A percentile compares a stretch with the other conserved stretches of the same genome.
Evolutionary conservation across 2,329 filamentous ascomycete species (phyloP).

Genomic region (Ceratocystis huliohia): DNA sequence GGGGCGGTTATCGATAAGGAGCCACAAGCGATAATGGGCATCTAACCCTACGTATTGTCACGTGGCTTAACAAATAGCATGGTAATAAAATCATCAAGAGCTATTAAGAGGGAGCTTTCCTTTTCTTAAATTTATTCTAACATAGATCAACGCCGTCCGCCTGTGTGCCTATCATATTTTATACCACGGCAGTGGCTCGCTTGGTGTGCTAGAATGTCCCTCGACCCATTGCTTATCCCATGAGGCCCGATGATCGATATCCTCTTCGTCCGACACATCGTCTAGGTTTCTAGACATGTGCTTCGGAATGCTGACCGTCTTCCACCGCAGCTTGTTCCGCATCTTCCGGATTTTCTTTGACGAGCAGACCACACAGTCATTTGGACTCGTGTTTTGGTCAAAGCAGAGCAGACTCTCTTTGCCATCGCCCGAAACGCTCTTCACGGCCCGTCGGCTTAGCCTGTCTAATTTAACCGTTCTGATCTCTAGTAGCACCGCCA

Average conservation of each 20-base stretch:
- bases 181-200: background rate
- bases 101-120: no score
- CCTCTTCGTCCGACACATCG: background rate
- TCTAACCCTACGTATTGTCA: no score
- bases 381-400: constrained; percentile 1
- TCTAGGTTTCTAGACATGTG: constrained; percentile 14
- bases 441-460: constrained; percentile 7
- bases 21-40: no score
- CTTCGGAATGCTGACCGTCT: constrained; percentile 13
- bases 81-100: no score
- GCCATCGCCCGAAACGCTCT: background rate
- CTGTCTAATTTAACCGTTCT: constrained; percentile 16
- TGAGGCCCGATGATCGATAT: background rate
- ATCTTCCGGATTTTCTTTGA: constrained; percentile 14
- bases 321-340: constrained; percentile 14
- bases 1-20: no score
- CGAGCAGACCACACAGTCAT: constrained; percentile 12
- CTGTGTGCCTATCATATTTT: background rate
- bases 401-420: constrained; percentile 12
- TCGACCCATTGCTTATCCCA: constrained; percentile 5
- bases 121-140: no score
- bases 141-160: no score
- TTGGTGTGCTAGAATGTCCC: background rate
- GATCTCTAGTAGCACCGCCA: constrained; percentile 17
- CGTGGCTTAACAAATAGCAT: no score